Evolutionary conservation across 352 stramenopile genomes (phyloP).

Genomic region (Globisporangium solare): DNA sequence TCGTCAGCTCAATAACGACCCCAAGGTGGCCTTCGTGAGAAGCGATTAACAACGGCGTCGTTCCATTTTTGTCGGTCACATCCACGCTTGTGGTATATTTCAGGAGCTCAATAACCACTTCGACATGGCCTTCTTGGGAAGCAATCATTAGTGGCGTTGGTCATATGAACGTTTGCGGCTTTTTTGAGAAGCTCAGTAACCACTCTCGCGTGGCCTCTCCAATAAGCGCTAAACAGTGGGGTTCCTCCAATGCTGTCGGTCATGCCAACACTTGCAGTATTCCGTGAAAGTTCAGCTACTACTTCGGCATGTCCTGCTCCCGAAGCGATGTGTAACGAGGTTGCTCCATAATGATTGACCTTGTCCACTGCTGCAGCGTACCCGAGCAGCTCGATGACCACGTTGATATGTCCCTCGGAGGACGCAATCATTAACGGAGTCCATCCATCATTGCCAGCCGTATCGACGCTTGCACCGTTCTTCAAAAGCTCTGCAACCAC

Average conservation of each 20-base stretch:
- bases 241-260: constrained; percentile 24
- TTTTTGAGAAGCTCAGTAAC: constrained; percentile 33
- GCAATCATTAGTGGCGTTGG: constrained; percentile 45
- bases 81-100: constrained; percentile 29
- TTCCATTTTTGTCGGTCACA: constrained; percentile 23
- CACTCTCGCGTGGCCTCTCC: constrained; percentile 36
- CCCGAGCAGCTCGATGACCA: constrained; percentile 39
- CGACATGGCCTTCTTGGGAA: constrained; percentile 29
- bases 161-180: constrained; percentile 39
- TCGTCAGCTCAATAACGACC: constrained; percentile 28
- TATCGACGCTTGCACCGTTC: constrained; percentile 4
- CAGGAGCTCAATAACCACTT: constrained; percentile 30
- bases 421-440: constrained; percentile 2
- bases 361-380: constrained; percentile 35
- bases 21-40: constrained; percentile 34
- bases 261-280: constrained; percentile 28
- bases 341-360: too few species aligned
- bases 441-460: constrained; percentile 19
- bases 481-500: too few species aligned
- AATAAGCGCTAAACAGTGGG: constrained; percentile 32
- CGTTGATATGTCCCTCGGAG: background rate
- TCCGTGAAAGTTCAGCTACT: constrained; percentile 30
- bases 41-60: constrained; percentile 34
- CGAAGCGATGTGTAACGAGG: too few species aligned
- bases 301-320: too few species aligned